A percentile compares a stretch with the other conserved stretches of the same genome.
phyloP scores from a whole-genome alignment of 1,284 basidiomycete genomes.

The Sphagnurus paluster region DNA sequence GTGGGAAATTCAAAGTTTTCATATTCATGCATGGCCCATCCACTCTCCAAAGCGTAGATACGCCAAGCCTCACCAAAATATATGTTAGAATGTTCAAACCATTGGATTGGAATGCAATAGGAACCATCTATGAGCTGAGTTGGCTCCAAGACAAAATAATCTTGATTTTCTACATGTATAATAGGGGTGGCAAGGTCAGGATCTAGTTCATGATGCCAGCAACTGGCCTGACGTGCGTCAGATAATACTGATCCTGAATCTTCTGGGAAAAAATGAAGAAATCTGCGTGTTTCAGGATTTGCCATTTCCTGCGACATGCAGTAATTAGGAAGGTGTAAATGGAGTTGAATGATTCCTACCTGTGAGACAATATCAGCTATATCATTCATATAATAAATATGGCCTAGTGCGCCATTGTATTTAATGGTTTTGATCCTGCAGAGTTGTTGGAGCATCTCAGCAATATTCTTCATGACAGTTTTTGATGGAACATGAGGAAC shows the following conservation, averaged over 20 bases:
- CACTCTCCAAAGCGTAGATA: too few relatives aligned
- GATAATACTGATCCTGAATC: not conserved
- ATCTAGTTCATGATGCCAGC: slow-evolving; percentile 1
- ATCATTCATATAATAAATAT: slow-evolving; percentile 8
- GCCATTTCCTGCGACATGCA: slow-evolving; percentile 11
- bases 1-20: too few relatives aligned
- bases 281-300: not conserved
- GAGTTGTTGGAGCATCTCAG: not conserved
- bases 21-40: too few relatives aligned
- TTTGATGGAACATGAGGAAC: not conserved
- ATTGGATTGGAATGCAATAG: too few relatives aligned
- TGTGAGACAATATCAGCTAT: slow-evolving; percentile 2
- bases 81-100: too few relatives aligned
- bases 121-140: too few relatives aligned
- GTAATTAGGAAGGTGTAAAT: too few relatives aligned
- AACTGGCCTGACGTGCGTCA: not conserved
- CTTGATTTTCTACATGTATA: too few relatives aligned
- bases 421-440: slow-evolving; percentile 3
- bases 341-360: too few relatives aligned
- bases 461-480: slow-evolving; percentile 1
- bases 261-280: slow-evolving; percentile 1
- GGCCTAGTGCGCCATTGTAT: slow-evolving; percentile 4
- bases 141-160: too few relatives aligned
- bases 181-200: not conserved
- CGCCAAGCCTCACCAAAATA: too few relatives aligned